Evolutionary conservation across 306 rosid genomes (phyloP).

Genomic region (Lupinus albus): DNA sequence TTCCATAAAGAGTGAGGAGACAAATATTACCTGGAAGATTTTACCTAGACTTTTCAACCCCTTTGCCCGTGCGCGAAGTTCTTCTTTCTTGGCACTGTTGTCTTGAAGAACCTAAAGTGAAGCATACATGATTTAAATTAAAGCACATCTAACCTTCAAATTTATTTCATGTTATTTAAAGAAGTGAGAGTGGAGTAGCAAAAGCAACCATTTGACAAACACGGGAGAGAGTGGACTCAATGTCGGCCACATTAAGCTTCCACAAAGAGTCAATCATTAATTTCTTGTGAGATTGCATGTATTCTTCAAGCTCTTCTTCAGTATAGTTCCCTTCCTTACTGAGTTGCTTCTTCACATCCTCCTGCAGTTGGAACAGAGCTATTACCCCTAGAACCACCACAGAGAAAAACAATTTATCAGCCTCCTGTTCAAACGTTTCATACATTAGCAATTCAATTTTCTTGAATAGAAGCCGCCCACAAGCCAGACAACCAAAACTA

Average conservation of each 20-base stretch:
- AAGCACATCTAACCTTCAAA: constrained; percentile 29
- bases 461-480: constrained; percentile 2
- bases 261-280: constrained; percentile 94
- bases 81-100: constrained; percentile 79
- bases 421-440: constrained; percentile 17
- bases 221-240: constrained; percentile 95
- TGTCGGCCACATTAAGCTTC: constrained; percentile 98
- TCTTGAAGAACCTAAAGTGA: constrained; percentile 89
- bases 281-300: constrained; percentile 83
- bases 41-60: constrained; percentile 96
- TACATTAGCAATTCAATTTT: constrained; percentile 29
- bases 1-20: constrained; percentile 13
- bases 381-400: constrained; percentile 73
- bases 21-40: constrained; percentile 82
- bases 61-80: constrained; percentile 91
- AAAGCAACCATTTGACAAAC: constrained; percentile 91
- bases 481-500: constrained; percentile 24
- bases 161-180: constrained; percentile 25
- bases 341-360: constrained; percentile 95
- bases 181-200: constrained; percentile 30
- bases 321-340: constrained; percentile 88
- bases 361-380: constrained; percentile 96
- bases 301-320: constrained; percentile 88
- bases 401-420: constrained; percentile 41
- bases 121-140: constrained; percentile 45